These are phyloP conservation scores for Populus davidiana DNA, from an alignment of 345 rosid species.

Conservation along the genomic window DNA sequence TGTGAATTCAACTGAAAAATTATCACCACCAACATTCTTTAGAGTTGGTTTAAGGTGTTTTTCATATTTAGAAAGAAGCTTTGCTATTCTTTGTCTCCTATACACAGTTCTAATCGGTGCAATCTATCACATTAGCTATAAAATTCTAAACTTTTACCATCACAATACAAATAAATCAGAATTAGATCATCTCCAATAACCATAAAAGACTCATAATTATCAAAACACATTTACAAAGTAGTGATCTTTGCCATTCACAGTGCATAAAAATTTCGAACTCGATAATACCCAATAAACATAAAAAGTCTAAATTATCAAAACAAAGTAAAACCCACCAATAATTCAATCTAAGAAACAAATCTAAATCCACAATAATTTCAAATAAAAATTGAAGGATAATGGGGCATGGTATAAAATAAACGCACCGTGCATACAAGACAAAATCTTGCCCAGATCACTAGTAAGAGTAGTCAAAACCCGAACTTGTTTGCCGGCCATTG, in stretches of 20 bases:
- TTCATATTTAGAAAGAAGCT: neutral
- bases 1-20: neutral
- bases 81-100: neutral
- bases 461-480: slow-evolving; percentile 75
- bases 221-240: neutral
- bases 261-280: too few species aligned
- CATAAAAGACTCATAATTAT: neutral
- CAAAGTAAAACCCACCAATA: neutral
- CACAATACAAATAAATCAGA: neutral
- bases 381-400: neutral
- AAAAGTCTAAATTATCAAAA: neutral
- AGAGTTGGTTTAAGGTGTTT: neutral
- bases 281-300: too few species aligned
- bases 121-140: neutral
- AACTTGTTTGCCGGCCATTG: slow-evolving; percentile 88
- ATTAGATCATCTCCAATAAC: neutral
- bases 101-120: neutral
- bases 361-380: neutral
- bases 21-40: neutral
- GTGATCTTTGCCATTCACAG: neutral
- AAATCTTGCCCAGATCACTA: slow-evolving; percentile 67
- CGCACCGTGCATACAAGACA: slow-evolving; percentile 77
- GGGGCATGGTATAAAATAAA: neutral
- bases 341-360: neutral
- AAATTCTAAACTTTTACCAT: neutral